Conservation (phyloP, 2,329 filamentous ascomycete genomes). For the Dryadomyces quercus-mongolicae region DNA sequence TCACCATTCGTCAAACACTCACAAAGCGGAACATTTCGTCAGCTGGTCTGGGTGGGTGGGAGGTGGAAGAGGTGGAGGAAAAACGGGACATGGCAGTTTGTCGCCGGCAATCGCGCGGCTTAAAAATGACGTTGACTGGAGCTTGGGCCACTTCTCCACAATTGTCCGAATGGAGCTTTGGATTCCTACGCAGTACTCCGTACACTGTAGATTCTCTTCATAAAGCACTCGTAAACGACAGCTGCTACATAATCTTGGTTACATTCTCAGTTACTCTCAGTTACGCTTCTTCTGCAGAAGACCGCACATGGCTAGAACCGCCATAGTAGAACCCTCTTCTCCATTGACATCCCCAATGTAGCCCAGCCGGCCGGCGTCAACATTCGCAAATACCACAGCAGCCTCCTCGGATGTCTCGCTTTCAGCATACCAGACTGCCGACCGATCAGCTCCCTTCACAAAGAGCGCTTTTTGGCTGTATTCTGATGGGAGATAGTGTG, state of each 20-base stretch:
- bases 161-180: no score
- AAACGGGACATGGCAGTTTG: background rate
- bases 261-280: slow-evolving; percentile 4
- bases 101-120: background rate
- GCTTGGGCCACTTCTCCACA: background rate
- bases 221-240: no score
- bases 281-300: no score
- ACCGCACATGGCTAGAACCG: slow-evolving; percentile 19
- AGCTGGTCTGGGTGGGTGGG: no score
- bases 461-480: no score
- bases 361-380: slow-evolving; percentile 16
- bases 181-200: no score
- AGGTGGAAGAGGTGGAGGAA: no score
- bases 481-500: no score
- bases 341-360: slow-evolving; percentile 19
- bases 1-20: background rate
- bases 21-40: background rate
- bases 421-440: no score
- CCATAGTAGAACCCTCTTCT: slow-evolving; percentile 11
- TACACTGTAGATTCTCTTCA: no score
- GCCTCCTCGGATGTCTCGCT: slow-evolving; percentile 5
- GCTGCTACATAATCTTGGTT: no score
- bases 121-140: background rate
- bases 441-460: no score
- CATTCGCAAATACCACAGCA: slow-evolving; percentile 14